Conservation (phyloP, 352 stramenopile genomes). For the Phytophthora pistaciae region DNA sequence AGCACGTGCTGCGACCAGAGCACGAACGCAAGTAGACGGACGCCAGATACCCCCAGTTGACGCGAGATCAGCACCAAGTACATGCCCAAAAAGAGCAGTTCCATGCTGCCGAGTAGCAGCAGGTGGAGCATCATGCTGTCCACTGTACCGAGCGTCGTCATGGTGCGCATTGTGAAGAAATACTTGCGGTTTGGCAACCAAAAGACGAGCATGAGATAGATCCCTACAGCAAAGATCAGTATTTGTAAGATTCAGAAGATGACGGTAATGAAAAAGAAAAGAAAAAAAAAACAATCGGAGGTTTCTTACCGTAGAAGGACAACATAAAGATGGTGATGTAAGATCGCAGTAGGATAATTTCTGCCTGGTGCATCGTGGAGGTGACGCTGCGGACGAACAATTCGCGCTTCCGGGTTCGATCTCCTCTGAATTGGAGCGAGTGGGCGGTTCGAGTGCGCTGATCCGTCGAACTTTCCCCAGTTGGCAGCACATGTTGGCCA, state of each 20-base stretch:
- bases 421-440: not conserved
- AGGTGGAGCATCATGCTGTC: too few species aligned
- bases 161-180: too few species aligned
- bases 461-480: not conserved
- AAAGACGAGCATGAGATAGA: too few species aligned
- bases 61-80: too few species aligned
- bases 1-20: slow-evolving; percentile 4
- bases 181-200: too few species aligned
- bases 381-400: slow-evolving; percentile 18
- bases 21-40: too few species aligned
- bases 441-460: not conserved
- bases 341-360: slow-evolving; percentile 40
- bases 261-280: too few species aligned
- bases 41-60: slow-evolving; percentile 19
- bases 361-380: slow-evolving; percentile 24
- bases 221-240: too few species aligned
- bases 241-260: too few species aligned
- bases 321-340: slow-evolving; percentile 10
- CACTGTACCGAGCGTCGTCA: too few species aligned
- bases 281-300: not conserved
- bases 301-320: slow-evolving; percentile 34
- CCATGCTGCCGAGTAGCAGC: too few species aligned
- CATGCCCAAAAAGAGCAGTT: too few species aligned
- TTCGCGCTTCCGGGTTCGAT: slow-evolving; percentile 16
- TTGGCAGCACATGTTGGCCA: not conserved